Conservation (phyloP, 495 filamentous ascomycete species). For the Xylaria sp. region DNA sequence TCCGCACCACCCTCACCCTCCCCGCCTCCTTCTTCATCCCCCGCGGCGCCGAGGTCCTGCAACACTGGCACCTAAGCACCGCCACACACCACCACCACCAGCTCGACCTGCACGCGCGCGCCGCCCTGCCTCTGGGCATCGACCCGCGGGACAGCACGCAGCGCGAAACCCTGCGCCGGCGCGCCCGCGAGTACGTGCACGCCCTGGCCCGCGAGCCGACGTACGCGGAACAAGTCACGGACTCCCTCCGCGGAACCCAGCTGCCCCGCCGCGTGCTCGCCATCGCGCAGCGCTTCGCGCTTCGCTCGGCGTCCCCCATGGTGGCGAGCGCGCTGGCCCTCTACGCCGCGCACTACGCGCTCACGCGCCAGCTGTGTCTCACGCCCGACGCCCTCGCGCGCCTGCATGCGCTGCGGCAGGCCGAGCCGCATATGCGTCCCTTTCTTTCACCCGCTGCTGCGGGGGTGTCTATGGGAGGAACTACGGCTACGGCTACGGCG, state of each 20-base stretch:
- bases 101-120: constrained; percentile 44
- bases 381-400: constrained; percentile 45
- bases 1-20: constrained; percentile 47
- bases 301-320: constrained; percentile 43
- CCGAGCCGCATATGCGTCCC: background rate
- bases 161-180: constrained; percentile 47
- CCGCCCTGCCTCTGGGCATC: constrained; percentile 55
- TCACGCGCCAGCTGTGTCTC: constrained; percentile 56
- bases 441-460: background rate
- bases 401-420: constrained; percentile 41
- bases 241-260: constrained; percentile 47
- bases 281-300: constrained; percentile 51
- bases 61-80: constrained; percentile 50
- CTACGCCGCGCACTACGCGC: constrained; percentile 59
- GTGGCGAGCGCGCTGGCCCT: constrained; percentile 55
- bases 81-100: constrained; percentile 42
- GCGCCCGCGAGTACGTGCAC: constrained; percentile 51
- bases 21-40: constrained; percentile 56
- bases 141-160: constrained; percentile 43
- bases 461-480: no score
- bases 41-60: constrained; percentile 51
- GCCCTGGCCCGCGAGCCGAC: constrained; percentile 48
- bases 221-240: constrained; percentile 54
- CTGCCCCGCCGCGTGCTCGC: constrained; percentile 50
- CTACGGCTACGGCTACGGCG: constrained; percentile 43